These are phyloP conservation scores for Cyamopsis tetragonoloba DNA, from an alignment of 306 rosid species.

Conservation along the genomic window DNA sequence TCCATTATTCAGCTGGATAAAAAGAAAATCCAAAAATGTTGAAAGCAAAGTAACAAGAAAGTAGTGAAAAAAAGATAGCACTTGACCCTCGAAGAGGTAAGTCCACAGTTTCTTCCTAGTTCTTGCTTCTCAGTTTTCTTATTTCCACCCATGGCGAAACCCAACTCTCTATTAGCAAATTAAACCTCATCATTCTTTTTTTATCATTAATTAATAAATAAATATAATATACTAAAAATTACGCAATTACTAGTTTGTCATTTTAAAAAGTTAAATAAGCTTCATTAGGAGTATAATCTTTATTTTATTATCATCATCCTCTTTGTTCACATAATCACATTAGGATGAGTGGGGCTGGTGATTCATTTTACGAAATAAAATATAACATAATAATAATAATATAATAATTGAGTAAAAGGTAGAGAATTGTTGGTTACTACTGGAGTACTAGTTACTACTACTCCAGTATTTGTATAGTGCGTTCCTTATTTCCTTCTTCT, in stretches of 20 bases:
- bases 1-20: too few relatives aligned
- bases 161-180: not conserved
- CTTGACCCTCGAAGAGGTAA: constrained; percentile 19
- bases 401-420: not conserved
- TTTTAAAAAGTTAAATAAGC: not conserved
- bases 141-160: not conserved
- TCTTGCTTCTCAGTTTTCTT: not conserved
- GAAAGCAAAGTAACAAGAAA: not conserved
- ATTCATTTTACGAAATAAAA: not conserved
- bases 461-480: not conserved
- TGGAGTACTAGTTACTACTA: too few relatives aligned
- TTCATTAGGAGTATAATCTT: too few relatives aligned
- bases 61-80: not conserved
- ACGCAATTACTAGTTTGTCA: not conserved
- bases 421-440: not conserved
- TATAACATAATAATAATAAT: not conserved
- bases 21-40: not conserved
- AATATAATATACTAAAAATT: too few relatives aligned
- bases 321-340: not conserved
- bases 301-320: not conserved
- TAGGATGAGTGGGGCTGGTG: constrained; percentile 25
- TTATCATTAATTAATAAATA: too few relatives aligned
- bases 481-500: constrained; percentile 23
- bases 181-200: not conserved
- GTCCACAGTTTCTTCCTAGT: constrained; percentile 5